Evolutionary conservation across 192 early-diverging fungal species (phyloP).

Genomic region (Entomortierella chlamydospora): DNA sequence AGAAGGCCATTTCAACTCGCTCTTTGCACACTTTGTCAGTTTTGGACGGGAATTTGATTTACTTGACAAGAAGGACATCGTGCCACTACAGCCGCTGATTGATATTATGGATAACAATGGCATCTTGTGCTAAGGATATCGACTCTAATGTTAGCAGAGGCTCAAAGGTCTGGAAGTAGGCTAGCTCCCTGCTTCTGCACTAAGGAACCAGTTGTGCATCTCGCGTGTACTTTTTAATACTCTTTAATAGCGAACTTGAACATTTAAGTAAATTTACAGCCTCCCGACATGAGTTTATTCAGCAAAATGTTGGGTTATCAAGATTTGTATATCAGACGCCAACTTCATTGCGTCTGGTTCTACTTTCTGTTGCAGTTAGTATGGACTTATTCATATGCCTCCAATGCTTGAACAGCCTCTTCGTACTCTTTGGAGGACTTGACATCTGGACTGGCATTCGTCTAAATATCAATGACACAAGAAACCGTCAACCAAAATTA

Average conservation of each 20-base stretch:
- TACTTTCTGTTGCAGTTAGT: background rate
- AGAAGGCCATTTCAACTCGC: slow-evolving; percentile 94
- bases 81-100: slow-evolving; percentile 85
- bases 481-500: background rate
- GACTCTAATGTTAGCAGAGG: background rate
- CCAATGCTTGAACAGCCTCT: slow-evolving; percentile 35
- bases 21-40: slow-evolving; percentile 95
- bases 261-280: too few species aligned
- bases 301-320: too few species aligned
- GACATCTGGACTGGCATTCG: slow-evolving; percentile 32
- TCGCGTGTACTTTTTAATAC: too few species aligned
- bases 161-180: too few species aligned
- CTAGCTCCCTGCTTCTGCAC: too few species aligned
- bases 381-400: slow-evolving; percentile 14
- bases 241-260: too few species aligned
- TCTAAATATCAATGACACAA: too few species aligned
- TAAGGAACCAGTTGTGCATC: too few species aligned
- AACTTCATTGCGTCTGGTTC: too few species aligned
- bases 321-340: too few species aligned
- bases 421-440: slow-evolving; percentile 50
- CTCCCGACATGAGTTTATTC: too few species aligned
- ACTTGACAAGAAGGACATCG: slow-evolving; percentile 90
- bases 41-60: slow-evolving; percentile 95
- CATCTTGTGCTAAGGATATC: slow-evolving; percentile 27
- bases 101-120: slow-evolving; percentile 57